Evolutionary conservation across 192 early-diverging fungal species (phyloP).

Genomic region (Coemansia sp.): DNA sequence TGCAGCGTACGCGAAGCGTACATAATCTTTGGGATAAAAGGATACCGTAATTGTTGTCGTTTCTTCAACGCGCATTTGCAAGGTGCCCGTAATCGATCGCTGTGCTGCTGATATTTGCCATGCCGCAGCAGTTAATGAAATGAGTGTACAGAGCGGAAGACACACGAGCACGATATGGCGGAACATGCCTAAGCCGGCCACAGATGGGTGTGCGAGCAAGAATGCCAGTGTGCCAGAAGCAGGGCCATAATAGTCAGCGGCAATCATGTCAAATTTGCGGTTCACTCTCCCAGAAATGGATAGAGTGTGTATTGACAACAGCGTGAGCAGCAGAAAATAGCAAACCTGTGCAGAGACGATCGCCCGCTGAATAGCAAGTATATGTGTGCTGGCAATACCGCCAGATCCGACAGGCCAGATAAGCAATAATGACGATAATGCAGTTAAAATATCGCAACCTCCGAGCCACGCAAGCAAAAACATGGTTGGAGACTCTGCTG

Average conservation of each 20-base stretch:
- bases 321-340: slow-evolving; percentile 3
- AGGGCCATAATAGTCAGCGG: neutral
- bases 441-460: neutral
- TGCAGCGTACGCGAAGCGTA: neutral
- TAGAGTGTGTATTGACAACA: neutral
- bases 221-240: neutral
- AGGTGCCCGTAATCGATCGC: neutral
- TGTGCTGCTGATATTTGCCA: neutral
- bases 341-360: neutral
- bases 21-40: neutral
- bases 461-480: slow-evolving; percentile 1
- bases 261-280: slow-evolving; percentile 1
- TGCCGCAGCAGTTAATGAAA: neutral
- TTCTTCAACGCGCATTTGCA: neutral
- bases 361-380: neutral
- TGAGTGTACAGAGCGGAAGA: neutral
- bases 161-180: neutral
- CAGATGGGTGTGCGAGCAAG: neutral
- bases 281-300: neutral
- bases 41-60: neutral
- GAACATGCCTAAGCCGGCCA: neutral
- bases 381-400: neutral
- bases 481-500: neutral
- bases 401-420: neutral
- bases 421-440: neutral